Base-by-base conservation (phyloP, 2,329 filamentous ascomycete genomes). In the Hymenoscyphus repandus region DNA sequence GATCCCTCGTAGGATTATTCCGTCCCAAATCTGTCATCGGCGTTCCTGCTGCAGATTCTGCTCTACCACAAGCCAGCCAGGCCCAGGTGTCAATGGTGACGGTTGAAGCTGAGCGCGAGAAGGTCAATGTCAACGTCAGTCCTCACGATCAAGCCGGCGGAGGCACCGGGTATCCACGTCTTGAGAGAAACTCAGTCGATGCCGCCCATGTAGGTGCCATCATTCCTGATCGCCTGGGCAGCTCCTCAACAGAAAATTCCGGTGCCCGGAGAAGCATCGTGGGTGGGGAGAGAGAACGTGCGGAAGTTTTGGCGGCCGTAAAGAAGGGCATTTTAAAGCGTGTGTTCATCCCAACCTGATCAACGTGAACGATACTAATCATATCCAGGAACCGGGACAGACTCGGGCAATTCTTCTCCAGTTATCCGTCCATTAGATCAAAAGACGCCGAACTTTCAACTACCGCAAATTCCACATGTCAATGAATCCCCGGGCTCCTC, bases 301-400 rank as follows among this genome's bases (percentile, higher is more conserved):
- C 91, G 1, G 92, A 97, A 66, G 87, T 96, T 13, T 78, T 97
- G 39, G 90, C 91, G 17, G 89, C 90, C 6, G 90, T 97, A 43
- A 90, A 90, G 65, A 96, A 96, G 72, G 93, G 93, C 44, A 99
- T 99, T 45, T 70, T 99, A 49, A 99, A 99, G 72, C 88, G 90
- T 88, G 78, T 68, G 80, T 70, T 34, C 6, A 7, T 6, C 2
- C 13, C 15, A 20, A 15, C 27, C 20, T 7, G 22, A 46, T 7
- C 37, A 17, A 40, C 12, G 15, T 18, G 18, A 43, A 38, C 31
- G 20, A 62, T 45, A 59, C 49, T 49, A 20, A 42, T 18, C 44
- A 43, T 54, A 68, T 72, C 74, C 12, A 67, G 65, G 63, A 45
- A 62, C 65, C 43, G 64, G 62, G 50, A 71, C 72, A 50, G 80